A percentile compares a stretch with the other conserved stretches of the same genome.
phyloP scores from a whole-genome alignment of 148 eudicot species.

The Fagopyrum tataricum region DNA sequence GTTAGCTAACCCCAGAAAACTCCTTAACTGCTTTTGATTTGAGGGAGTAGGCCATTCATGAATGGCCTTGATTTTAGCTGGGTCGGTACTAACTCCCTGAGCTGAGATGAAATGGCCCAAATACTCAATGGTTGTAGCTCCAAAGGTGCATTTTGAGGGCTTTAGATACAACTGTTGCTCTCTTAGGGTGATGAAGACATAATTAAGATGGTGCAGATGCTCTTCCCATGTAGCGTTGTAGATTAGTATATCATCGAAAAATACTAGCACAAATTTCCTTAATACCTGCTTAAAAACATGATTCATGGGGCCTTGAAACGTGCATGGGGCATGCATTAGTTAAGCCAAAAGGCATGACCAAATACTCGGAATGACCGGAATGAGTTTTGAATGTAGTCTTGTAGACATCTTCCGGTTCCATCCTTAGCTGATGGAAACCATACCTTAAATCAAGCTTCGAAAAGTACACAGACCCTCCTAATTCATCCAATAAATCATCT shows the following conservation, averaged over 20 bases:
- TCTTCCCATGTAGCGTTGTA: neutral
- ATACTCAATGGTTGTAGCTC: neutral
- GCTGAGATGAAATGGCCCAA: conserved; percentile 6
- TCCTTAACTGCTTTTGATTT: neutral
- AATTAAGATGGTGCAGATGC: neutral
- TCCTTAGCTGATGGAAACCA: conserved; percentile 12
- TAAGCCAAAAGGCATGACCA: conserved; percentile 20
- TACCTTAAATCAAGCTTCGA: conserved; percentile 12
- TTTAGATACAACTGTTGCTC: neutral
- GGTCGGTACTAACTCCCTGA: neutral
- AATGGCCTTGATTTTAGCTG: neutral
- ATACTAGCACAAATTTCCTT: neutral
- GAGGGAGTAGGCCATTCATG: neutral
- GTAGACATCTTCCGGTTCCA: neutral
- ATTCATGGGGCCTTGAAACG: conserved; percentile 16
- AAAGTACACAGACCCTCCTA: neutral
- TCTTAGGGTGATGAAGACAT: neutral
- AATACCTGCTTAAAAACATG: neutral
- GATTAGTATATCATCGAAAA: conserved; percentile 15
- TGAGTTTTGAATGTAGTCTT: conserved; percentile 11
- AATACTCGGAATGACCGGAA: conserved; percentile 9
- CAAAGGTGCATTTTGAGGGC: neutral
- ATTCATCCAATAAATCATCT: neutral
- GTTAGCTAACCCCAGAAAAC: neutral
- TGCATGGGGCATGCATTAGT: conserved; percentile 20